Percentiles rank a stretch among this genome's conserved stretches.
Evolutionary conservation across 176 grass and related monocot genomes (phyloP).

Genomic region (Ensete ventricosum): DNA sequence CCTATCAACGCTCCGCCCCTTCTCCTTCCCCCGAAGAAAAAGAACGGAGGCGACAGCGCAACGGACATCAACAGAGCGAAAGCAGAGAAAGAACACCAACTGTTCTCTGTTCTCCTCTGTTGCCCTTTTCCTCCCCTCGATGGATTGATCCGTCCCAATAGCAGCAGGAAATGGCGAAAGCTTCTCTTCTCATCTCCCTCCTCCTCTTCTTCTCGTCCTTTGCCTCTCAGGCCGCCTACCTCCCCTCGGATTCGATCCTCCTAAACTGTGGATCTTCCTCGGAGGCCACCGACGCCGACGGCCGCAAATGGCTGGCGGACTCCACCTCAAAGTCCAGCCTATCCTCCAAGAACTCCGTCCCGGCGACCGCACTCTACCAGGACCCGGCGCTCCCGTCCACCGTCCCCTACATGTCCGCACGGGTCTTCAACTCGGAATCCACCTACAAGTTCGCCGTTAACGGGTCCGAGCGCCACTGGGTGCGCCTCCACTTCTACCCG

Average conservation of each 20-base stretch:
- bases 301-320: constrained; percentile 4
- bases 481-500: constrained; percentile 13
- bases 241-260: constrained; percentile 1
- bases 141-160: neutral
- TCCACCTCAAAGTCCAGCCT: neutral
- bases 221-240: neutral
- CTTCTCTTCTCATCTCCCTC: neutral
- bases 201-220: neutral
- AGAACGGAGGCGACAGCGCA: neutral
- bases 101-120: neutral
- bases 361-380: neutral
- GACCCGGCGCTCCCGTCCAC: neutral
- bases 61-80: neutral
- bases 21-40: neutral
- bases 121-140: neutral
- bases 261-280: neutral
- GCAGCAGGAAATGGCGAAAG: neutral
- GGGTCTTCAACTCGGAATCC: constrained; percentile 10
- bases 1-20: neutral
- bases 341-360: neutral
- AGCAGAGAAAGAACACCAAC: neutral
- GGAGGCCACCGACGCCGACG: neutral
- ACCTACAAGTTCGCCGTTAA: constrained; percentile 13
- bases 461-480: constrained; percentile 4
- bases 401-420: constrained; percentile 11